Base-by-base conservation (phyloP, 768 basidiomycete genomes). In the Pholiota molesta region DNA sequence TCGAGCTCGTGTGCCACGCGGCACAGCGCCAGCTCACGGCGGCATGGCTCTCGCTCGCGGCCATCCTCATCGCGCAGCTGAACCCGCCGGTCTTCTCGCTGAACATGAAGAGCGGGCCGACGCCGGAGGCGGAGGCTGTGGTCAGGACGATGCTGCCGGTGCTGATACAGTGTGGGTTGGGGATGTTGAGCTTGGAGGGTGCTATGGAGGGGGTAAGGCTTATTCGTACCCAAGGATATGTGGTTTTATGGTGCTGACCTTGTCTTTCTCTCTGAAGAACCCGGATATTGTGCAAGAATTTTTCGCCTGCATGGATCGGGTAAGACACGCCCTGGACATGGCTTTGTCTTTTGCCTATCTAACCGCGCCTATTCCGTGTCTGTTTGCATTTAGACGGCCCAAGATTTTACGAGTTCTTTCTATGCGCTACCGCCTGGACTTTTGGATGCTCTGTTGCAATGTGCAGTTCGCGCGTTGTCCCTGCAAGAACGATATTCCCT, bases 271-370 rank as follows among this genome's bases (percentile, higher is more conserved):
- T 31, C 26, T 17, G 16, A 37, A 97, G 94, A 94, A 97, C 69
- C 95, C 95, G 0, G 95, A 97, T 71, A 85, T 97, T 28, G 92
- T 94, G 16, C 94, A 95, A 70, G 88, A 87, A 26, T 96, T 95
- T 73, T 97, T 96, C 74, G 81, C 81, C 9, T 95, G 88, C 70
- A 83, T 92, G 80, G 92, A 94, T 49, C 82, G 85, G 49, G 92
- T 92, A 63, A 52, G 83, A 6, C 31, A 37, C 11, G 14, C 60
- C 14, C 44, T 0, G 13, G n/a, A 14, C 33, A 26, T 42, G 58
- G 35, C 61, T 19, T 31, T n/a, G 26, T n/a, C 13, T 26, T 29
- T 31, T 28, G 44, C n/a, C 33, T 52, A 28, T 35, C 11, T 53
- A n/a, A 54, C 21, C 77, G 77, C 71, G 77, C 45, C 23, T 21